phyloP scores from a whole-genome alignment of 768 basidiomycete genomes.

The Harrya chromipes region DNA sequence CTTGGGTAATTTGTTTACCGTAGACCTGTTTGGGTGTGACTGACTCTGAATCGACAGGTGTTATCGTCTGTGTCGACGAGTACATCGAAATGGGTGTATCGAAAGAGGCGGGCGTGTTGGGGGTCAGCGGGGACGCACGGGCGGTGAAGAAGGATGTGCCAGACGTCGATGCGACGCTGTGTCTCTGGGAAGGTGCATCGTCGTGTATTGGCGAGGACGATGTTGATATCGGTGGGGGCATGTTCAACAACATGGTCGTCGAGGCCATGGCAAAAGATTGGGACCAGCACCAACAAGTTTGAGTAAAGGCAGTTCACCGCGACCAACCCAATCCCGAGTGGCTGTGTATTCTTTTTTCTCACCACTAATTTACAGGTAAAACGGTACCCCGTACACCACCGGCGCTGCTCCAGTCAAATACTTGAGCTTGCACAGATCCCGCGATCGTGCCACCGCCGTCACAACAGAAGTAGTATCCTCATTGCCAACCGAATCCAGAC shows the following conservation, averaged over 20 bases:
- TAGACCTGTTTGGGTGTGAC: constrained; percentile 36
- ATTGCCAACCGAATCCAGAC: constrained; percentile 2
- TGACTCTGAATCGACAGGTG: constrained; percentile 12
- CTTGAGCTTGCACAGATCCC: constrained; percentile 82
- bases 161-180: constrained; percentile 25
- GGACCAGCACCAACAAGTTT: too few relatives aligned
- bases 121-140: constrained; percentile 21
- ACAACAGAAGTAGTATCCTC: constrained; percentile 48
- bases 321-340: background rate
- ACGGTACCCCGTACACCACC: constrained; percentile 94
- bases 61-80: constrained; percentile 26
- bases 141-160: constrained; percentile 28
- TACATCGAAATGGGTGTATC: constrained; percentile 18
- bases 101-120: background rate
- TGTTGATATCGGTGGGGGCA: constrained; percentile 17
- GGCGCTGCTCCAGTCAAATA: constrained; percentile 95
- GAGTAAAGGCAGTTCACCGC: too few relatives aligned
- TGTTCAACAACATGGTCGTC: constrained; percentile 6
- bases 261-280: constrained; percentile 9
- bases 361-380: constrained; percentile 55
- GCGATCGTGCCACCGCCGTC: constrained; percentile 72
- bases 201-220: background rate
- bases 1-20: constrained; percentile 21
- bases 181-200: constrained; percentile 10
- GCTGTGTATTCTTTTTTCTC: constrained; percentile 9